Conservation (phyloP, 225 moss, liverwort and hornwort species). For the Straminergon stramineum region DNA sequence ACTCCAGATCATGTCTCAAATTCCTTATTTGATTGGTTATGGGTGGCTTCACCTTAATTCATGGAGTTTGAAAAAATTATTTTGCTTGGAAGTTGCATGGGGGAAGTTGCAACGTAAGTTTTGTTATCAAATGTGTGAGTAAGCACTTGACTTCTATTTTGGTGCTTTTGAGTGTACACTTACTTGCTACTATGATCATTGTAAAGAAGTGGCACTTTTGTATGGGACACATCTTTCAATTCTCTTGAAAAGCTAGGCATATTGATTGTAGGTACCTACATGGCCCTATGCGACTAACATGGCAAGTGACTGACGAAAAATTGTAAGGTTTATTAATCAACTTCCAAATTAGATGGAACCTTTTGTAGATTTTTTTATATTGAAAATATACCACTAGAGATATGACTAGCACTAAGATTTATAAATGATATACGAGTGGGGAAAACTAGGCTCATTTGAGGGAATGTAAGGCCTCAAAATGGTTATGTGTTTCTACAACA, state of each 20-base stretch:
- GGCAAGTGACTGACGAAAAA: fast-evolving
- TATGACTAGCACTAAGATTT: neutral
- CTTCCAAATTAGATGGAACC: neutral
- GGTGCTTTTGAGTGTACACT: neutral
- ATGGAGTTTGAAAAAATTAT: no score
- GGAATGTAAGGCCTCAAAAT: neutral
- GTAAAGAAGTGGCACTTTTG: neutral
- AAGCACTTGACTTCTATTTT: fast-evolving
- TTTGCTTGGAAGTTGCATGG: no score
- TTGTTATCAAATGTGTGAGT: neutral
- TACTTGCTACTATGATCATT: neutral
- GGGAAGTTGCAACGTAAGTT: no score
- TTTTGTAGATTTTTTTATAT: fast-evolving
- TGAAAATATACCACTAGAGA: neutral
- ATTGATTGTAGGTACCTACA: neutral
- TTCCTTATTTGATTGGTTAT: no score
- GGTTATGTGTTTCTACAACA: neutral
- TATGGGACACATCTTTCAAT: neutral
- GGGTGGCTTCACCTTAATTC: no score
- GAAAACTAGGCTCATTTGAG: neutral
- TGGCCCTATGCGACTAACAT: neutral
- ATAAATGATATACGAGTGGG: neutral
- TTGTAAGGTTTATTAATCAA: neutral
- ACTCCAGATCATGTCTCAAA: no score
- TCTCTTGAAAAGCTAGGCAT: neutral